Evolutionary conservation across 768 basidiomycete species (phyloP).

Genomic region (Trametes meyenii): DNA sequence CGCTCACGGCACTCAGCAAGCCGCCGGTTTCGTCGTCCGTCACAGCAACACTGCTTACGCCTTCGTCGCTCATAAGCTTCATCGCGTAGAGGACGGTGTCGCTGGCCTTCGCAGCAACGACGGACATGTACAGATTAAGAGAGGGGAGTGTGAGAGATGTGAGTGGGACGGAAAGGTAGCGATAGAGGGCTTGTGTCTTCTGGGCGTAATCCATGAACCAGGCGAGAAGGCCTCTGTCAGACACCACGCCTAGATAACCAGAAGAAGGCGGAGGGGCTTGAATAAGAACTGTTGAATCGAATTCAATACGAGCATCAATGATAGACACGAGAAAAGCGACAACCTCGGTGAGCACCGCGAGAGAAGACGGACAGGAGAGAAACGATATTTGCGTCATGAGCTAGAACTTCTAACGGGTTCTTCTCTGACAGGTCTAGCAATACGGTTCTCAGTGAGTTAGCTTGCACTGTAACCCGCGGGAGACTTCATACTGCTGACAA

Average conservation of each 20-base stretch:
- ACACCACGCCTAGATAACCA: slow-evolving; percentile 70
- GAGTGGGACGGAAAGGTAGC: slow-evolving; percentile 57
- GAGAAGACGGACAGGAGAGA: slow-evolving; percentile 68
- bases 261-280: slow-evolving; percentile 46
- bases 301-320: neutral
- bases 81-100: slow-evolving; percentile 78
- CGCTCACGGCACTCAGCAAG: slow-evolving; percentile 76
- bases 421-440: slow-evolving; percentile 78
- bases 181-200: slow-evolving; percentile 46
- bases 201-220: slow-evolving; percentile 66
- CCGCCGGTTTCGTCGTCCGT: slow-evolving; percentile 64
- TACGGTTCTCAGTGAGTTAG: slow-evolving; percentile 6
- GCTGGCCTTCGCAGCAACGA: slow-evolving; percentile 63
- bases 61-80: slow-evolving; percentile 83
- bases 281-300: slow-evolving; percentile 51
- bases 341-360: slow-evolving; percentile 73
- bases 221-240: slow-evolving; percentile 69
- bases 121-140: slow-evolving; percentile 60
- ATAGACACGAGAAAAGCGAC: too few relatives aligned
- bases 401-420: slow-evolving; percentile 69
- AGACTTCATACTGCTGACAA: slow-evolving; percentile 70
- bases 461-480: neutral
- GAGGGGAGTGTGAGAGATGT: slow-evolving; percentile 62
- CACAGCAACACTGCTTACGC: slow-evolving; percentile 82
- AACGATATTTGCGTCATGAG: slow-evolving; percentile 64